These are phyloP conservation scores for Cladosporium sp. DNA, from an alignment of 2,329 filamentous ascomycete genomes.

Conservation along the genomic window DNA sequence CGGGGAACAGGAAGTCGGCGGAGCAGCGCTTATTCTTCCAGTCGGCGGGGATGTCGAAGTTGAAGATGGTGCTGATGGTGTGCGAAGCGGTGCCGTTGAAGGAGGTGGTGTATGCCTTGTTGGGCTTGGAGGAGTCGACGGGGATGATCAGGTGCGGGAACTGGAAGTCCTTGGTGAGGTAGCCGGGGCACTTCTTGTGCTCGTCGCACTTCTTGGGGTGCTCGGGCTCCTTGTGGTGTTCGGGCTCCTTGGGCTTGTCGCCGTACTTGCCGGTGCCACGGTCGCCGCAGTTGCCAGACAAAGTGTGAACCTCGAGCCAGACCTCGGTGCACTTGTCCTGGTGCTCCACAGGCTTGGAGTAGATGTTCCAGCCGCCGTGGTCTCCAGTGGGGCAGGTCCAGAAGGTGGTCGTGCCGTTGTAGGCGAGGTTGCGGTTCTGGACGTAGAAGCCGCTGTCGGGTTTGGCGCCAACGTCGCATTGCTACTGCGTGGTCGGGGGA, in stretches of 20 bases:
- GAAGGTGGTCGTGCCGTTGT: slow-evolving; percentile 53
- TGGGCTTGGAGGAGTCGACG: slow-evolving; percentile 39
- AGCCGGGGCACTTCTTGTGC: slow-evolving; percentile 27
- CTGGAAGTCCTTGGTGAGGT: slow-evolving; percentile 38
- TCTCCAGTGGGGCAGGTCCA: slow-evolving; percentile 62
- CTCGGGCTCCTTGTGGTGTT: not conserved
- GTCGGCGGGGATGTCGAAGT: slow-evolving; percentile 46
- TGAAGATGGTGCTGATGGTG: slow-evolving; percentile 43
- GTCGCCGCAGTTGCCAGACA: slow-evolving; percentile 2
- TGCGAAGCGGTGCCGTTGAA: slow-evolving; percentile 44
- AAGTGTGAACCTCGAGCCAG: slow-evolving; percentile 8
- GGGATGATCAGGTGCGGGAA: slow-evolving; percentile 41
- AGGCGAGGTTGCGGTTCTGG: slow-evolving; percentile 54
- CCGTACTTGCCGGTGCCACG: not conserved
- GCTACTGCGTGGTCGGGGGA: slow-evolving; percentile 58
- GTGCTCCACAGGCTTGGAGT: slow-evolving; percentile 44
- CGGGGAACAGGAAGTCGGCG: slow-evolving; percentile 49
- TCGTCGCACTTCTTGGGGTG: slow-evolving; percentile 1
- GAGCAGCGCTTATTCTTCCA: slow-evolving; percentile 47
- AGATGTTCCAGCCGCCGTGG: slow-evolving; percentile 54
- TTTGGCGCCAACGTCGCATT: slow-evolving; percentile 58
- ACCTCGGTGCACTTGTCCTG: slow-evolving; percentile 54
- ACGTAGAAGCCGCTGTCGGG: slow-evolving; percentile 59
- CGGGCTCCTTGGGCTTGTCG: not conserved
- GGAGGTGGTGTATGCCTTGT: slow-evolving; percentile 41